These are phyloP conservation scores for Ophiostoma ulmi DNA, from an alignment of 2,329 filamentous ascomycete genomes.

Conservation along the genomic window DNA sequence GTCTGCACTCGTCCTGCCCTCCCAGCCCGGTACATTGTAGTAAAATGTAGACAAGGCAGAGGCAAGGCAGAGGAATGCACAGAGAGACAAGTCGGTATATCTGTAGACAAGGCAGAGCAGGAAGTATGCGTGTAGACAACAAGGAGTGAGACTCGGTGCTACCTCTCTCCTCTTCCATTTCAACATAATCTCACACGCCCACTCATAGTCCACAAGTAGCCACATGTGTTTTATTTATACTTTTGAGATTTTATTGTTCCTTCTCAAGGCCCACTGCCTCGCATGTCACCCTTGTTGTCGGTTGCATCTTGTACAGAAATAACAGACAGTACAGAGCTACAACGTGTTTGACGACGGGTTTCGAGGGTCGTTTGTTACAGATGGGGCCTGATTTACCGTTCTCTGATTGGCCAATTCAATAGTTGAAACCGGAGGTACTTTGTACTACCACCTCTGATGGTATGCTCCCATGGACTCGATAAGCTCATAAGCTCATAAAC, in stretches of 20 bases:
- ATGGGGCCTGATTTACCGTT: conserved; percentile 18
- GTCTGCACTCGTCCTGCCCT: no score
- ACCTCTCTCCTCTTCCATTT: conserved; percentile 1
- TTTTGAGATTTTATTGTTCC: neutral
- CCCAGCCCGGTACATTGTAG: neutral
- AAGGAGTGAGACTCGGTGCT: neutral
- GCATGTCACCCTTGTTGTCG: neutral
- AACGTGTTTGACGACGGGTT: conserved; percentile 39
- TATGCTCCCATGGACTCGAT: neutral
- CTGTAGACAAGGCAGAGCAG: no score
- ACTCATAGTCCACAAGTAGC: conserved; percentile 1
- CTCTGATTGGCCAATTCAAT: neutral
- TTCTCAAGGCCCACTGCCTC: neutral
- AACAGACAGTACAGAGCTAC: conserved; percentile 31
- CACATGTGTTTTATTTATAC: neutral
- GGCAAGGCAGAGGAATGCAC: neutral
- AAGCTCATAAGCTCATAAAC: neutral
- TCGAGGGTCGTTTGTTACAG: conserved; percentile 41
- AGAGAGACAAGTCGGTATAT: neutral
- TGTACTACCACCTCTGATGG: neutral
- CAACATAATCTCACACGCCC: neutral
- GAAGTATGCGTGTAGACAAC: neutral
- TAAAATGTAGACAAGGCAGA: neutral
- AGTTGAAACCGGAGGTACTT: conserved; percentile 13
- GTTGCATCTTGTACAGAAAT: neutral